Percentiles rank a stretch among this genome's conserved stretches.
Conservation (phyloP, 441 rosid genomes). For the Adansonia grandidieri region DNA sequence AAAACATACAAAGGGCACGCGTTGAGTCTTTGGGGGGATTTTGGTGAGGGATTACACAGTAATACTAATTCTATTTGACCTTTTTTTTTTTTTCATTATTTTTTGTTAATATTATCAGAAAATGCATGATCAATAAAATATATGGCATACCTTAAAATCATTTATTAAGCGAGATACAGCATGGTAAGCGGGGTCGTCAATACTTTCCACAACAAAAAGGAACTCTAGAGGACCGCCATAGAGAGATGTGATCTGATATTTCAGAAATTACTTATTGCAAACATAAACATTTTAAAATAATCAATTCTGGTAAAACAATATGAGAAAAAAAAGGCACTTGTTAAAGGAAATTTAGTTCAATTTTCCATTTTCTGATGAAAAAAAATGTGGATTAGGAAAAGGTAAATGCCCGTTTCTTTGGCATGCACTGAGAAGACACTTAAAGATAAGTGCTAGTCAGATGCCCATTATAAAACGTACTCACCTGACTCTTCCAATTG, state of each 20-base stretch:
- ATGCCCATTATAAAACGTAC: constrained; percentile 25
- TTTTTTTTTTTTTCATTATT: not conserved
- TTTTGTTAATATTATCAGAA: not conserved
- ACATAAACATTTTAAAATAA: not conserved
- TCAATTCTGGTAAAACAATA: not conserved
- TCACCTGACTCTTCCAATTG: constrained; percentile 97
- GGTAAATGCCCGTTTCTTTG: not conserved
- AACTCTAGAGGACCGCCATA: constrained; percentile 88
- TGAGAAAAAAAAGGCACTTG: not conserved
- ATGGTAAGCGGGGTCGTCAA: constrained; percentile 78
- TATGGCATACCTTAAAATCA: constrained; percentile 57
- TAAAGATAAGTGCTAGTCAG: not conserved
- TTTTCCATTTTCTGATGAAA: not conserved
- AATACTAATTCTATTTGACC: not conserved
- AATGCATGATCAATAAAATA: constrained; percentile 22
- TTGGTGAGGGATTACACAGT: not conserved
- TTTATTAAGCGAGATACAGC: constrained; percentile 57
- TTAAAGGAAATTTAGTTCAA: not conserved
- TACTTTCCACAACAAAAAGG: constrained; percentile 75
- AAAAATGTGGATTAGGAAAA: constrained; percentile 15
- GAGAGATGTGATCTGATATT: constrained; percentile 69
- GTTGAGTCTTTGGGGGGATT: not conserved
- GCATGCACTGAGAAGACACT: not conserved
- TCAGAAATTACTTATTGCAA: not conserved
- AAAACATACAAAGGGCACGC: constrained; percentile 13